Conservation (phyloP, 306 rosid genomes). For the Malus domestica region ASM211411v1 NC_041792.1:17377407-17377906, state of each 20-base stretch:
- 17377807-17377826: no score
- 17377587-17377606: no score
- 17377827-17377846: no score
- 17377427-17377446: slow-evolving; percentile 42
- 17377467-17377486: slow-evolving; percentile 33
- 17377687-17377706: no score
- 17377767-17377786: no score
- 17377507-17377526: slow-evolving; percentile 45
- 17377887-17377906: no score
- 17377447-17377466: slow-evolving; percentile 24
- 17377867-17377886: no score
- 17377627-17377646: slow-evolving; percentile 73
- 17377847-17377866: no score
- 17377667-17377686: slow-evolving; percentile 21
- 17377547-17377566: neutral
- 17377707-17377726: neutral
- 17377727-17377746: neutral
- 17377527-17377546: slow-evolving; percentile 29
- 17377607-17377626: neutral
- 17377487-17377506: slow-evolving; percentile 52
- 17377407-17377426: slow-evolving; percentile 39
- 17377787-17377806: no score
- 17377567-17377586: no score
- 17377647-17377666: slow-evolving; percentile 84
- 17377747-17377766: neutral